Conservation (phyloP, 306 rosid species). For the Spatholobus suberectus region DNA sequence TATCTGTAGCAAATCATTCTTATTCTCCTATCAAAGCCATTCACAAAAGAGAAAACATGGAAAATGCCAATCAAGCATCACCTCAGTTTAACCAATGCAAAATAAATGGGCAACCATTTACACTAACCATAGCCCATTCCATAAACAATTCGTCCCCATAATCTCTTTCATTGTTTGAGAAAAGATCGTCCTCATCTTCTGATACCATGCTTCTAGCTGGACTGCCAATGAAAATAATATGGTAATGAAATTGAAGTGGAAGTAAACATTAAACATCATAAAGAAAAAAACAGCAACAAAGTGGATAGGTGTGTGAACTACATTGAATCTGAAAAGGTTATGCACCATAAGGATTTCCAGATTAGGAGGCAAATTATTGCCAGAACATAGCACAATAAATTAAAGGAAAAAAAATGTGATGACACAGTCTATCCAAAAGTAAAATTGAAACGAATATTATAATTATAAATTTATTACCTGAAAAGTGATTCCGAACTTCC, state of each 20-base stretch:
- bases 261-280: slow-evolving; percentile 24
- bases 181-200: slow-evolving; percentile 81
- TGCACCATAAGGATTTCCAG: slow-evolving; percentile 9
- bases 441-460: slow-evolving; percentile 16
- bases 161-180: slow-evolving; percentile 64
- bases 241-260: slow-evolving; percentile 49
- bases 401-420: slow-evolving; percentile 2
- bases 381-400: slow-evolving; percentile 21
- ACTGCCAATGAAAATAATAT: slow-evolving; percentile 77
- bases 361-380: slow-evolving; percentile 30
- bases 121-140: slow-evolving; percentile 95
- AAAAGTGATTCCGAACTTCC: slow-evolving; percentile 81
- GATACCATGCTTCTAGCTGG: slow-evolving; percentile 87
- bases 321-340: background rate
- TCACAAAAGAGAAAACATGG: slow-evolving; percentile 35
- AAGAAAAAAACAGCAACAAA: slow-evolving; percentile 7
- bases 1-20: slow-evolving; percentile 82
- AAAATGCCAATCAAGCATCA: slow-evolving; percentile 44
- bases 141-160: slow-evolving; percentile 63
- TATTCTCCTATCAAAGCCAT: slow-evolving; percentile 70
- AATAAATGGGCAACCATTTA: slow-evolving; percentile 37
- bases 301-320: slow-evolving; percentile 16
- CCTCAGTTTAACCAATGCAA: slow-evolving; percentile 25
- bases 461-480: slow-evolving; percentile 66
- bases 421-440: slow-evolving; percentile 17